Percentiles rank a stretch among this genome's conserved stretches.
These are phyloP conservation scores for Phaeoacremonium minimum DNA, from an alignment of 2,329 filamentous ascomycete genomes.

Conservation along the genomic window DNA sequence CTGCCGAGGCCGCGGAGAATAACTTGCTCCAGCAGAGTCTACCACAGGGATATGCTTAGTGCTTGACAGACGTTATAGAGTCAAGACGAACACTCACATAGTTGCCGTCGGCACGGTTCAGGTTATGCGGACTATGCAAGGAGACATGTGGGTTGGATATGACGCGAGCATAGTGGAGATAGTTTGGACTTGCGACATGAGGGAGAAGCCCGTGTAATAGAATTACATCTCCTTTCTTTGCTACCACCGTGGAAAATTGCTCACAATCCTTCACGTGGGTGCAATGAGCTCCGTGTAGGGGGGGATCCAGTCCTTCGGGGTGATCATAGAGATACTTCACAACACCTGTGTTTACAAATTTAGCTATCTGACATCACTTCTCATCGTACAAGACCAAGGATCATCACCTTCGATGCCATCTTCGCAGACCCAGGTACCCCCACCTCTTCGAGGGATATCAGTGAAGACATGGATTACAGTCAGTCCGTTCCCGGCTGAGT, in stretches of 20 bases:
- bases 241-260: conserved; percentile 4
- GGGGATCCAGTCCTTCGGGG: conserved; percentile 5
- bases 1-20: conserved; percentile 3
- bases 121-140: conserved; percentile 4
- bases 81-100: conserved; percentile 3
- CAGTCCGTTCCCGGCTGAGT: conserved; percentile 5
- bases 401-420: conserved; percentile 5
- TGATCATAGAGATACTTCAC: conserved; percentile 6
- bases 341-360: neutral
- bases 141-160: conserved; percentile 7
- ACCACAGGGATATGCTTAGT: neutral
- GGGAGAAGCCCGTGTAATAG: conserved; percentile 6
- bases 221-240: conserved; percentile 7
- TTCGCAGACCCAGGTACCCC: conserved; percentile 7
- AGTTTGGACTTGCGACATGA: conserved; percentile 6
- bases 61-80: neutral
- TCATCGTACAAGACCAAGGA: neutral
- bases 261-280: conserved; percentile 5
- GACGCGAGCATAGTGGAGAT: conserved; percentile 6
- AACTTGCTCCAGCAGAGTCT: conserved; percentile 6
- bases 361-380: neutral
- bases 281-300: conserved; percentile 1
- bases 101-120: conserved; percentile 4
- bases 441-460: conserved; percentile 4
- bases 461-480: conserved; percentile 7